A percentile compares a stretch with the other conserved stretches of the same genome.
Conservation (phyloP, 805 yeast genomes). For the Monosporozyma servazzii region DNA sequence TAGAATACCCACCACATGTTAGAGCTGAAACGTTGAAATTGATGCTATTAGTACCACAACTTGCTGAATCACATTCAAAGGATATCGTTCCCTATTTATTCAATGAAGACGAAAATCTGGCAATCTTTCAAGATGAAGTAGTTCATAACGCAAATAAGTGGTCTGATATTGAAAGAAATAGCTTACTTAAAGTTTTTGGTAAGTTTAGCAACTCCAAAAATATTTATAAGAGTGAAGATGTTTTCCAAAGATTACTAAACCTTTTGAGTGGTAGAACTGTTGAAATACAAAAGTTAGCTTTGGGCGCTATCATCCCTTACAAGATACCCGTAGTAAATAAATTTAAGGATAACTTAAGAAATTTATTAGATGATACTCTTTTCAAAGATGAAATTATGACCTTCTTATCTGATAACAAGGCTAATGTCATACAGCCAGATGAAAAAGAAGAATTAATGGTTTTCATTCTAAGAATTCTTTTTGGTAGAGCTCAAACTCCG, state of each 20-base stretch:
- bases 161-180: slow-evolving; percentile 45
- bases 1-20: slow-evolving; percentile 36
- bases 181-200: slow-evolving; percentile 52
- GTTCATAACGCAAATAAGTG: slow-evolving; percentile 26
- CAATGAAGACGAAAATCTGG: slow-evolving; percentile 21
- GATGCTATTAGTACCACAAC: slow-evolving; percentile 46
- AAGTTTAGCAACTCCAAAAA: slow-evolving; percentile 54
- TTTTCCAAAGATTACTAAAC: slow-evolving; percentile 44
- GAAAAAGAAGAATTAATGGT: slow-evolving; percentile 63
- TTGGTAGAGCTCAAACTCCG: slow-evolving; percentile 75
- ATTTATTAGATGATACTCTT: slow-evolving; percentile 69
- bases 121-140: slow-evolving; percentile 8
- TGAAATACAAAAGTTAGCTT: slow-evolving; percentile 62
- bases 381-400: slow-evolving; percentile 78
- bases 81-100: slow-evolving; percentile 51
- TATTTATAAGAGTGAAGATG: slow-evolving; percentile 42
- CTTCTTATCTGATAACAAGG: slow-evolving; percentile 43
- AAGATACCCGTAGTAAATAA: slow-evolving; percentile 49
- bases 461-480: slow-evolving; percentile 63
- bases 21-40: slow-evolving; percentile 51
- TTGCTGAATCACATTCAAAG: slow-evolving; percentile 58
- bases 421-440: slow-evolving; percentile 45
- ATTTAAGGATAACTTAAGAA: slow-evolving; percentile 64
- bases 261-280: slow-evolving; percentile 53
- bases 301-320: slow-evolving; percentile 59